These are phyloP conservation scores for Oenanthe sinensis DNA, from an alignment of 129 eudicot species.

Conservation along the genomic window DNA sequence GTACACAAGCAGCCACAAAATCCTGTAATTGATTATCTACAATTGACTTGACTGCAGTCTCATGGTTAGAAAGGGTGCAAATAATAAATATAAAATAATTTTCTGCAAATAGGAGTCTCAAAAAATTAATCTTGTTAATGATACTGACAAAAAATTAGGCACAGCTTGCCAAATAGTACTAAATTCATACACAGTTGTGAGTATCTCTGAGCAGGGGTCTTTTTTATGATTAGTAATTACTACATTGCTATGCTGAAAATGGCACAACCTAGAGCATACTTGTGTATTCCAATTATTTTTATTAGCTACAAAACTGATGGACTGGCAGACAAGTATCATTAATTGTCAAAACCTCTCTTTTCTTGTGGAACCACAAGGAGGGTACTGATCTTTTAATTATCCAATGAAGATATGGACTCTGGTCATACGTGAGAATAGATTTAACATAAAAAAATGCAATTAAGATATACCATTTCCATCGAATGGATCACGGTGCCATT, in stretches of 20 bases:
- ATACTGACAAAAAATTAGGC: neutral
- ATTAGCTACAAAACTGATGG: neutral
- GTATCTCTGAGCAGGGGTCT: neutral
- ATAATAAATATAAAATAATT: too few relatives aligned
- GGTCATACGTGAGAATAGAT: neutral
- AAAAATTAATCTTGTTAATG: neutral
- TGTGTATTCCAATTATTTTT: neutral
- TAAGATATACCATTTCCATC: constrained; percentile 41
- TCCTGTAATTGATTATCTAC: neutral
- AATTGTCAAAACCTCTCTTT: neutral
- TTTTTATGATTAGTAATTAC: neutral
- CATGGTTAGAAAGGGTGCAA: too few relatives aligned
- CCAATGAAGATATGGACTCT: neutral
- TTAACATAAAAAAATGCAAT: neutral
- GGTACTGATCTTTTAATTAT: neutral
- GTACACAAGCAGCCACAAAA: neutral
- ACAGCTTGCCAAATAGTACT: neutral
- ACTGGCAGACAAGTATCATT: neutral
- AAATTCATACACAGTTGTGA: neutral
- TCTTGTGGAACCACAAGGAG: neutral
- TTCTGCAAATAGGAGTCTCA: neutral
- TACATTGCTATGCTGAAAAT: neutral
- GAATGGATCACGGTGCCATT: constrained; percentile 60
- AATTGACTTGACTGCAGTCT: neutral
- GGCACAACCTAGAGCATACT: neutral